Base-by-base conservation (phyloP, 495 filamentous ascomycete genomes). In the Astrocystis sublimbata region DNA sequence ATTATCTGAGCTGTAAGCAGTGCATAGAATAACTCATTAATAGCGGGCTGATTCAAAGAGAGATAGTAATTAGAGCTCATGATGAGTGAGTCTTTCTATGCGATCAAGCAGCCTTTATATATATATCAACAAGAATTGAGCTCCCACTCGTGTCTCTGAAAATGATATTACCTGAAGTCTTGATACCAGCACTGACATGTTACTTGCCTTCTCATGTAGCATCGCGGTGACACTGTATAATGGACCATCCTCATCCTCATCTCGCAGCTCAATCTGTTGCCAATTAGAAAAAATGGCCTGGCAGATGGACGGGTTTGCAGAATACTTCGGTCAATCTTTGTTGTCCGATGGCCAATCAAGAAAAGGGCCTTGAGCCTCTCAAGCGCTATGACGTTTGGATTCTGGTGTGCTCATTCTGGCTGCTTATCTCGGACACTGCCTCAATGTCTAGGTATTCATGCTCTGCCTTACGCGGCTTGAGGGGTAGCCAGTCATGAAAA, bases 271-370 rank as follows among this genome's bases (percentile, higher is more conserved):
- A 1, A 51, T 9, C 10, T 51, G 10, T 9, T n/a, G n/a, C 47
- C 47, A 51, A 51, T 51, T n/a, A 51, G 28, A 13, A 19, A 33
- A 49, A 49, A 23, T 43, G 46, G 46, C 46, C 46, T 49, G n/a
- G n/a, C n/a, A 46, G 42, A 26, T 24, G 10, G 1, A 13, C 3
- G 8, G n/a, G n/a, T n/a, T n/a, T n/a, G 7, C 2, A 4, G 13
- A 24, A 12, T 46, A 23, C 4, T 12, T 4, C 2, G 9, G 21
- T 4, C 6, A 5, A 24, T 46, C 6, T 26, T 19, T 43, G 4
- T 43, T 43, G 2, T 8, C 24, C 24, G 9, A 23, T 24, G 10
- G 26, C 47, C 28, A 51, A 51, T 51, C 26, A 33, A 33, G 47
- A 51, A 51, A 51, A 51, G 13, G 47, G 28, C 47, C 47, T 51